Conservation (phyloP, 495 filamentous ascomycete genomes). For the Xylaria palmicola region DNA sequence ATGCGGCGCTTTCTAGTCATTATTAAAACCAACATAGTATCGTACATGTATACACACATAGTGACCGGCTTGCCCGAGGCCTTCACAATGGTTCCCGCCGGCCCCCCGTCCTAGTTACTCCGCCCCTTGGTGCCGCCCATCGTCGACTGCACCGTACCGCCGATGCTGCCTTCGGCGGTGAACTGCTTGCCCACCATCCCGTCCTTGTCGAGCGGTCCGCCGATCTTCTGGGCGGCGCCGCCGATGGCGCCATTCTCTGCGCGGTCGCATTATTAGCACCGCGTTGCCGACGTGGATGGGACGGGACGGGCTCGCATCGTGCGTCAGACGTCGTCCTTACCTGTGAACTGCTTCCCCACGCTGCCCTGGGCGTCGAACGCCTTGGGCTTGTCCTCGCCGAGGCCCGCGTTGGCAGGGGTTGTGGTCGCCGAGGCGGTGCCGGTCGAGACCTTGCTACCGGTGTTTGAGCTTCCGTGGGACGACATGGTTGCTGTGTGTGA, state of each 20-base stretch:
- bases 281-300: not conserved
- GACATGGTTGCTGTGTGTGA: conserved; percentile 20
- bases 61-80: not conserved
- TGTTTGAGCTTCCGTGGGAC: conserved; percentile 28
- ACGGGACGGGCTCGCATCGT: not conserved
- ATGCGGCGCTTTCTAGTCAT: too few species aligned
- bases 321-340: conserved; percentile 14
- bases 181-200: conserved; percentile 47
- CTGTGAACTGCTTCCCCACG: conserved; percentile 39
- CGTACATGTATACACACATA: not conserved
- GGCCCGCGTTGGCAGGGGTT: conserved; percentile 26
- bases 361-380: conserved; percentile 34
- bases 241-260: conserved; percentile 46
- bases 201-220: conserved; percentile 46
- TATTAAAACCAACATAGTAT: too few species aligned
- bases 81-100: too few species aligned
- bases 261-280: not conserved
- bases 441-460: conserved; percentile 23
- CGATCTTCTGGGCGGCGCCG: conserved; percentile 45
- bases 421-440: conserved; percentile 26
- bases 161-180: conserved; percentile 37
- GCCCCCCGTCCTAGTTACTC: conserved; percentile 32
- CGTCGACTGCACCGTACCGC: conserved; percentile 43
- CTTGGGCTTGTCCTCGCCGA: conserved; percentile 31
- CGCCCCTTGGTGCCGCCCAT: conserved; percentile 40